Evolutionary conservation across 2,329 filamentous ascomycete genomes (phyloP).

Genomic region (Sclerotinia spermophila): DNA sequence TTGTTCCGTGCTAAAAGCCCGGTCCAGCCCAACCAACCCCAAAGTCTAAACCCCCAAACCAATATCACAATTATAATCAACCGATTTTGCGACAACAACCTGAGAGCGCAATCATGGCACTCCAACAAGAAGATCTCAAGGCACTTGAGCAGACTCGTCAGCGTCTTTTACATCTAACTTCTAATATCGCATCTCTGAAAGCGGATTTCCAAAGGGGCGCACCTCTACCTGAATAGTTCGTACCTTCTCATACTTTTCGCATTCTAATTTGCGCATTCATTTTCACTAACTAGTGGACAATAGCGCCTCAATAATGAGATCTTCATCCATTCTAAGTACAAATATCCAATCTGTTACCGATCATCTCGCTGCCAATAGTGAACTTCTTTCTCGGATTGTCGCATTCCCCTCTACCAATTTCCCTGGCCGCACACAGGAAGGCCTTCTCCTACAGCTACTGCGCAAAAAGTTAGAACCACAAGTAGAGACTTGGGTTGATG

Average conservation of each 20-base stretch:
- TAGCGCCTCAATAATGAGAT: constrained; percentile 70
- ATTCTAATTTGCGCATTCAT: not conserved
- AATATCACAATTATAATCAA: not conserved
- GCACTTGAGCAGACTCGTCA: constrained; percentile 68
- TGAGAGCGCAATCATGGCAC: constrained; percentile 26
- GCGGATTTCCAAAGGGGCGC: constrained; percentile 58
- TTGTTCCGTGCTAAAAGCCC: constrained; percentile 2
- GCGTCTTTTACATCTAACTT: constrained; percentile 64
- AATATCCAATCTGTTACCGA: constrained; percentile 66
- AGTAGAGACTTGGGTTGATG: constrained; percentile 68
- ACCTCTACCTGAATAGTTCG: constrained; percentile 65
- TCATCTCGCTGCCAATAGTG: constrained; percentile 60
- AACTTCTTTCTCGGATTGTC: constrained; percentile 66
- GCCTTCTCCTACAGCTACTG: constrained; percentile 64
- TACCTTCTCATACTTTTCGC: not conserved
- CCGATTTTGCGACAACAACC: not conserved
- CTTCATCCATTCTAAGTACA: constrained; percentile 65
- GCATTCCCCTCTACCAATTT: constrained; percentile 74
- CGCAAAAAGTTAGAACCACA: constrained; percentile 80
- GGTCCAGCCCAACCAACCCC: not conserved
- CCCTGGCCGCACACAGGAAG: constrained; percentile 65
- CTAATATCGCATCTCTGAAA: constrained; percentile 63
- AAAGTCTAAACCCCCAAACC: not conserved
- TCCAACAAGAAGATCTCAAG: constrained; percentile 55
- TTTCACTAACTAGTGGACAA: constrained; percentile 18